Percentiles rank a stretch among this genome's conserved stretches.
Conservation (phyloP, 306 rosid species). For the Vigna nakashimae region DNA sequence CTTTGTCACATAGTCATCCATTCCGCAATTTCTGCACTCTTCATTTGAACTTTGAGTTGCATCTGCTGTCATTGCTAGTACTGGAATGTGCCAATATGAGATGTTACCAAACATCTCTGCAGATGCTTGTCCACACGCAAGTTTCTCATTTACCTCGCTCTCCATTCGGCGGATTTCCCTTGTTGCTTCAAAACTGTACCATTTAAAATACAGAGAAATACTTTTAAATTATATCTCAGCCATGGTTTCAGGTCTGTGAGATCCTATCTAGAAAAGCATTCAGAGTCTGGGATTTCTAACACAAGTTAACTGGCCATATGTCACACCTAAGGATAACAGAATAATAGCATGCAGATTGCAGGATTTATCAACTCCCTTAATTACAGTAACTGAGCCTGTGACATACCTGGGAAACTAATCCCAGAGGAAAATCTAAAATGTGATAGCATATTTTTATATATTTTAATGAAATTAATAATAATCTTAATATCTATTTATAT, state of each 20-base stretch:
- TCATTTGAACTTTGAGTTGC: slow-evolving; percentile 79
- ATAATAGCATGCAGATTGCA: too few relatives aligned
- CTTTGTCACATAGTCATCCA: slow-evolving; percentile 89
- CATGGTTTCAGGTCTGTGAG: slow-evolving; percentile 11
- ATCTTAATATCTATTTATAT: neutral
- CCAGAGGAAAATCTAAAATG: too few relatives aligned
- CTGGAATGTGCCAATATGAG: slow-evolving; percentile 79
- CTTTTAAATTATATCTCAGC: slow-evolving; percentile 27
- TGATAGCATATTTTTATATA: neutral
- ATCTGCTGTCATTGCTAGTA: slow-evolving; percentile 97
- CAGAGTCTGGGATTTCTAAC: neutral
- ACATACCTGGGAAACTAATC: too few relatives aligned
- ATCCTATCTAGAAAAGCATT: slow-evolving; percentile 32
- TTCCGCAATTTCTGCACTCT: slow-evolving; percentile 86
- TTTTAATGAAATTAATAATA: neutral
- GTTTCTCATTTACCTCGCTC: slow-evolving; percentile 59
- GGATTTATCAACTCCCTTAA: too few relatives aligned
- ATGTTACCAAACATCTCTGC: slow-evolving; percentile 63
- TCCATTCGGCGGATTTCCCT: slow-evolving; percentile 69
- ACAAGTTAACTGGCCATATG: too few relatives aligned
- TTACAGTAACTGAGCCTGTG: too few relatives aligned
- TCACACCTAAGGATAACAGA: too few relatives aligned
- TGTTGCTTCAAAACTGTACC: slow-evolving; percentile 81
- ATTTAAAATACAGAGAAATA: slow-evolving; percentile 35
- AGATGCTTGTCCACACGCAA: slow-evolving; percentile 68